These are phyloP conservation scores for Dryas octopetala DNA, from an alignment of 306 rosid genomes.

Conservation along the genomic window DNA sequence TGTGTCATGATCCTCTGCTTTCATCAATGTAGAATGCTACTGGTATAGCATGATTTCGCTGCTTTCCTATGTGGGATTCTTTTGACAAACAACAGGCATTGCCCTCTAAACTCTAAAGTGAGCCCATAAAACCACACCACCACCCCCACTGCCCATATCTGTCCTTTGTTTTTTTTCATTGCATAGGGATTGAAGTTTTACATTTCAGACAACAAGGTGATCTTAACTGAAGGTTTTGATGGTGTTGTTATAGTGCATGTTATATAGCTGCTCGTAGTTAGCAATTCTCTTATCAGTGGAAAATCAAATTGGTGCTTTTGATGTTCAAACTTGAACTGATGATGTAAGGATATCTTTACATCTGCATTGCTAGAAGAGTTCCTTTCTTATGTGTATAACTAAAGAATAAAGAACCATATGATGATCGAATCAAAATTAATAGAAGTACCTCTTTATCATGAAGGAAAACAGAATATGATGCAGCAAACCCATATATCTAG, in stretches of 20 bases:
- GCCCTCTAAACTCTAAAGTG: no score
- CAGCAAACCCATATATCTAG: no score
- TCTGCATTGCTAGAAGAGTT: neutral
- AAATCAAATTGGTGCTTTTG: neutral
- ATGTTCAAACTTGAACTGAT: neutral
- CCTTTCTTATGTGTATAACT: neutral
- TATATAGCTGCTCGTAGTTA: neutral
- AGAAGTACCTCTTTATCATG: no score
- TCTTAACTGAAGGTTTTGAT: constrained; percentile 80
- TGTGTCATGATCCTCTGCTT: no score
- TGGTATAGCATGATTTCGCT: no score
- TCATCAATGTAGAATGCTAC: no score
- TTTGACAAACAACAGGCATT: no score
- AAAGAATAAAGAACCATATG: neutral
- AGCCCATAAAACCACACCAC: no score
- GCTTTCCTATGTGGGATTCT: no score
- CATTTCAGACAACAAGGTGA: constrained; percentile 87
- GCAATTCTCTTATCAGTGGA: neutral
- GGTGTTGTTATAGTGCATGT: constrained; percentile 44
- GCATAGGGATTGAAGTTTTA: constrained; percentile 88
- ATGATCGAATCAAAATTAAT: no score
- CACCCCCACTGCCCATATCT: no score
- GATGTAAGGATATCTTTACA: neutral
- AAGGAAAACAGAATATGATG: no score
- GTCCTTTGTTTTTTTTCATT: constrained; percentile 6